Base-by-base conservation (phyloP, 2,329 filamentous ascomycete genomes). In the Lecanosticta acicola region DNA sequence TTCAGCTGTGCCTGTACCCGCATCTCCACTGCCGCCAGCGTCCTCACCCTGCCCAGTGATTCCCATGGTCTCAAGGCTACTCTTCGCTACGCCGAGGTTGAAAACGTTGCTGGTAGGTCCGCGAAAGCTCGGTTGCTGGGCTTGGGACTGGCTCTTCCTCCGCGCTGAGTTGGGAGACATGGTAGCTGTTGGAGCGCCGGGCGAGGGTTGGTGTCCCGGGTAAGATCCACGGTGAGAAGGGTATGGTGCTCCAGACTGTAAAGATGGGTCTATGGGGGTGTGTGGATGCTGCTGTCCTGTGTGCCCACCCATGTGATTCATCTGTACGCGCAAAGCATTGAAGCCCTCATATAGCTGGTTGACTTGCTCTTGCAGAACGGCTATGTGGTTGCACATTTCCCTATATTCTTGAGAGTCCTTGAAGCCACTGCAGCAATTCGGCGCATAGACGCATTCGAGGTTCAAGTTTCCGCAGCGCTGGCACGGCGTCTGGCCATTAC, bases 391-490 rank as follows among this genome's bases (percentile, higher is more conserved):
- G 44, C 81, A 79, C 81, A 96, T 88, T 32, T 82, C 78, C 61
- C 82, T 86, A 73, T 89, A 96, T 65, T 96, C 90, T 72, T 94
- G 87, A 38, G 88, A 89, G 60, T 96, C 90, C 66, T 91, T 93
- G 75, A 95, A 89, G 66, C 80, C 88, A 71, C 80, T 90, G 65
- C 80, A 83, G 69, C 80, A 83, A 59, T 83, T 84, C 3, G 80
- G 79, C 49, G 79, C 77, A 68, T 84, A 84, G 48, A 79, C 67
- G 60, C 78, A 84, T 60, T 82, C 79, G 48, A 83, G 71, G 47
- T 72, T 75, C 45, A 83, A 69, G 63, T 82, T 81, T 19, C 79
- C 80, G 63, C 80, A 84, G 54, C 80, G 72, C 58, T 81, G 78
- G 58, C 80, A 84, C 10, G 80, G 80, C 11, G 73, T 75, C 61